Conservation (phyloP, 2,329 filamentous ascomycete genomes). For the Calcarisporium arbuscula region DNA sequence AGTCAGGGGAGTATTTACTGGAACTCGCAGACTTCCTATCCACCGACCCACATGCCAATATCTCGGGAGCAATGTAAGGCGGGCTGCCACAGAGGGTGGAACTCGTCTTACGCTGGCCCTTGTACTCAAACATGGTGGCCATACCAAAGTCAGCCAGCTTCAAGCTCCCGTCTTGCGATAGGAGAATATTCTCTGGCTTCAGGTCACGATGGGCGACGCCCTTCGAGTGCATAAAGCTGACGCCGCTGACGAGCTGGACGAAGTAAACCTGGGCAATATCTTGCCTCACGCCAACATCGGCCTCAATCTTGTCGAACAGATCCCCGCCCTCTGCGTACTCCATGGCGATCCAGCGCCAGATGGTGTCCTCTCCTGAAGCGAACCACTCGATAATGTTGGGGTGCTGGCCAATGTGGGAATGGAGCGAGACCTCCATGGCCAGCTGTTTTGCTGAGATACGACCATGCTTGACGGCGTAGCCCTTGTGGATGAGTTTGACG, state of each 20-base stretch:
- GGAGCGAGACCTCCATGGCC: slow-evolving; percentile 83
- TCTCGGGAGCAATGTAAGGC: slow-evolving; percentile 95
- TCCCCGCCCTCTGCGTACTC: slow-evolving; percentile 93
- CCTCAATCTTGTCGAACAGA: slow-evolving; percentile 98
- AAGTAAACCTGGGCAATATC: slow-evolving; percentile 98
- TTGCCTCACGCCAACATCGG: slow-evolving; percentile 87
- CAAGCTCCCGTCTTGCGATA: slow-evolving; percentile 76
- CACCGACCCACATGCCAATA: slow-evolving; percentile 50
- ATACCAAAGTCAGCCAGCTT: slow-evolving; percentile 97
- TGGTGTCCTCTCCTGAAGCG: slow-evolving; percentile 72
- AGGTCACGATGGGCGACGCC: slow-evolving; percentile 89
- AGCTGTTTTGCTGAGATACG: slow-evolving; percentile 85
- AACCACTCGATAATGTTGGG: slow-evolving; percentile 93
- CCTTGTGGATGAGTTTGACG: slow-evolving; percentile 98
- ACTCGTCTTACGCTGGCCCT: slow-evolving; percentile 74
- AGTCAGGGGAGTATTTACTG: slow-evolving; percentile 65
- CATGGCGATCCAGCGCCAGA: slow-evolving; percentile 98
- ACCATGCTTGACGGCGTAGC: slow-evolving; percentile 83
- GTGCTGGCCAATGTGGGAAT: slow-evolving; percentile 82
- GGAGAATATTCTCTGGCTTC: slow-evolving; percentile 91
- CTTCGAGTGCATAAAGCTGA: slow-evolving; percentile 93
- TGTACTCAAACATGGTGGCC: slow-evolving; percentile 87
- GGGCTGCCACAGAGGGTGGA: slow-evolving; percentile 91
- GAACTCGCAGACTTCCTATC: slow-evolving; percentile 43
- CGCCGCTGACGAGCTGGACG: slow-evolving; percentile 79